Evolutionary conservation across 2,329 filamentous ascomycete genomes (phyloP), one percentile per base, ranked within the genome.

Genomic region (Cordyceps militaris): DNA sequence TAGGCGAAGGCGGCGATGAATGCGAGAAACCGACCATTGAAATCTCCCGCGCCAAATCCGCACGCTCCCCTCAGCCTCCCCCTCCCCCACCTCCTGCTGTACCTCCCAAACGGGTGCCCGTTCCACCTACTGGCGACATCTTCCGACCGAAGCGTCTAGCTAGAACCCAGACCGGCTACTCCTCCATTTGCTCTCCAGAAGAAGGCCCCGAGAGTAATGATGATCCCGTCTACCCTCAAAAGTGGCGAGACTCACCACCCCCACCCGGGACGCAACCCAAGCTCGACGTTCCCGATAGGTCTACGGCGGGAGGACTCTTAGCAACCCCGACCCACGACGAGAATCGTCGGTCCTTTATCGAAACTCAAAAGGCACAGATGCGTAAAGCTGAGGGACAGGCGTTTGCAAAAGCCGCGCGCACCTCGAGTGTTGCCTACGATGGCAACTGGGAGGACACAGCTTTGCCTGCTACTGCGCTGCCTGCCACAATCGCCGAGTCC

Each of bases 1-100:
- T 97, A 66, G 93, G 93, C 48, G 87, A 93, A 71, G 93, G 93
- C 59, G 93, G 93, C 34, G 93, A 97, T 66, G 91, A 96, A 70
- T 87, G 88, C 56, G 85, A 89, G 56, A 75, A 81, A 9, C 88
- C 89, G 57, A 59, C 40, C n/a, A 47, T 53, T 70, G 63, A 66
- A 68, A 50, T 60, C 23, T 48, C 58, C 9, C 46, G 58, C 2
- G 38, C 28, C 10, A 55, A 46, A 23, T 28, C 32, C 16, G 48
- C 55, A 32, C 57, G 59, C 26, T 43, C 56, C 32, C 51, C 66
- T 30, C 73, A 67, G 64, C 71, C 55, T 63, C 60, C 66, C 70
- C 21, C 70, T 67, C 21, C 43, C 26, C 21, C 24, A 28, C 21
- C 40, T 40, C 24, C 46, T 21, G 30, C 36, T 10, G 23, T 32